phyloP scores from a whole-genome alignment of 2,329 filamentous ascomycete species.

The Ilyonectria sp. region DNA sequence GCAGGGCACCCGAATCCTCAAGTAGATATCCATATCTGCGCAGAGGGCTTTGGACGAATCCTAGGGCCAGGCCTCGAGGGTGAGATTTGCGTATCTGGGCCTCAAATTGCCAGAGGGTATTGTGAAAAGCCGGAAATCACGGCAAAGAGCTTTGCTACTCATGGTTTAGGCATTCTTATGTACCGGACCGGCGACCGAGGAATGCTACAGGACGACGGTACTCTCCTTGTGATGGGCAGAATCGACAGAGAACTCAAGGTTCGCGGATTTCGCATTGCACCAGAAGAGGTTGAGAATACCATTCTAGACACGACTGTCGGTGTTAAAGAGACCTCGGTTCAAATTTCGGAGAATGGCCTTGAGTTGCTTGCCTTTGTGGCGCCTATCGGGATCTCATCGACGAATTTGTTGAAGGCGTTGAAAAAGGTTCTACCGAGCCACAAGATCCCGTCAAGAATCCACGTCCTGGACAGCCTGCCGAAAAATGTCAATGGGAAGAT shows the following conservation, averaged over 20 bases:
- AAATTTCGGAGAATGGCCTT: not conserved
- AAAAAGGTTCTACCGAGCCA: not conserved
- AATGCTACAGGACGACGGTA: not conserved
- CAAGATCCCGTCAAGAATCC: conserved; percentile 4
- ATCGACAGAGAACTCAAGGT: conserved; percentile 9
- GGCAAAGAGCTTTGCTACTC: not conserved
- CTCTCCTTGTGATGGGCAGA: conserved; percentile 1
- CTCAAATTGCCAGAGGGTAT: conserved; percentile 5
- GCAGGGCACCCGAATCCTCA: not conserved
- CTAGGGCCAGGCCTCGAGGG: not conserved
- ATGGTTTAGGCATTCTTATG: not conserved
- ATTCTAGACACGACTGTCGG: not conserved
- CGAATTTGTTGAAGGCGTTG: not conserved
- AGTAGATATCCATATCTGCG: not conserved
- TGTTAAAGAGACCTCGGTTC: not conserved
- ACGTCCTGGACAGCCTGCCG: not conserved
- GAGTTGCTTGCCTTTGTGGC: conserved; percentile 5
- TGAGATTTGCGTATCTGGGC: not conserved
- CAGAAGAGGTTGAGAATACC: conserved; percentile 1
- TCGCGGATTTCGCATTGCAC: conserved; percentile 7
- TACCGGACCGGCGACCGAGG: conserved; percentile 1
- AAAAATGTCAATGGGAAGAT: conserved; percentile 4
- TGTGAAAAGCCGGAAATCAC: not conserved
- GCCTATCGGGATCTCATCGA: not conserved
- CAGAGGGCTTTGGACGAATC: not conserved